Percentiles rank a stretch among this genome's conserved stretches.
Conservation (phyloP, 495 filamentous ascomycete genomes). For the Xylaria acuta region DNA sequence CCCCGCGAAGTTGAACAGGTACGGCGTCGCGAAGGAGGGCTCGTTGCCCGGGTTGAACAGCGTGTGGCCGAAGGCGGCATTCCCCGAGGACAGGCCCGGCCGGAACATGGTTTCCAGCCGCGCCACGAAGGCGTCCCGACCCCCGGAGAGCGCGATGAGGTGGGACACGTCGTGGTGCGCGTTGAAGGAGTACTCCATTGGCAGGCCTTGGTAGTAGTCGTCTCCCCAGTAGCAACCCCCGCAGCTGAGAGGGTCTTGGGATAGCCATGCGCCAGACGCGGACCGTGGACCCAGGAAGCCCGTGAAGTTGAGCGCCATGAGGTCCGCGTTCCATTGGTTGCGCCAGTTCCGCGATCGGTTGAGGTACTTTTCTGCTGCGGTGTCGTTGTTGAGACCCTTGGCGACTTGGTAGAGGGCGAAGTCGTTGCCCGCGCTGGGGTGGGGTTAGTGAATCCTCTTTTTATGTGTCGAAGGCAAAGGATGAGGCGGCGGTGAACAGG, state of each 20-base stretch:
- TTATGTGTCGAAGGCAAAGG: neutral
- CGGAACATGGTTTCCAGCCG: conserved; percentile 69
- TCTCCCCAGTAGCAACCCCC: conserved; percentile 72
- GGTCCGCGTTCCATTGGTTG: conserved; percentile 71
- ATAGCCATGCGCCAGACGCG: conserved; percentile 59
- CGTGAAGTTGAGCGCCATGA: conserved; percentile 61
- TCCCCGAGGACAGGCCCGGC: conserved; percentile 60
- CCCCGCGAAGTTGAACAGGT: conserved; percentile 72
- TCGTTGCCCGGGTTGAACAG: conserved; percentile 76
- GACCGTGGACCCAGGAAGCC: conserved; percentile 71
- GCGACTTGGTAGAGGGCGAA: conserved; percentile 68
- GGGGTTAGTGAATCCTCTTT: conserved; percentile 2
- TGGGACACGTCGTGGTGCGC: conserved; percentile 70
- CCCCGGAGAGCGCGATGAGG: conserved; percentile 65
- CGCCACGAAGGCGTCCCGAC: conserved; percentile 60
- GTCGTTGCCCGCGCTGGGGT: conserved; percentile 62
- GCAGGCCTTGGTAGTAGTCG: conserved; percentile 66
- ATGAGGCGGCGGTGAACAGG: neutral
- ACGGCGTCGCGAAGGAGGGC: conserved; percentile 71
- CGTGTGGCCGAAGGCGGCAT: conserved; percentile 55
- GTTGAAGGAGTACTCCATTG: conserved; percentile 75
- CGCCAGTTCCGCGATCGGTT: conserved; percentile 71
- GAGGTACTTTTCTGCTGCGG: conserved; percentile 66
- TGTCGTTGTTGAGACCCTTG: conserved; percentile 57
- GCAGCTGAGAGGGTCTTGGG: conserved; percentile 66